Conservation (phyloP, 768 basidiomycete genomes). For the Scleroderma bovista region DNA sequence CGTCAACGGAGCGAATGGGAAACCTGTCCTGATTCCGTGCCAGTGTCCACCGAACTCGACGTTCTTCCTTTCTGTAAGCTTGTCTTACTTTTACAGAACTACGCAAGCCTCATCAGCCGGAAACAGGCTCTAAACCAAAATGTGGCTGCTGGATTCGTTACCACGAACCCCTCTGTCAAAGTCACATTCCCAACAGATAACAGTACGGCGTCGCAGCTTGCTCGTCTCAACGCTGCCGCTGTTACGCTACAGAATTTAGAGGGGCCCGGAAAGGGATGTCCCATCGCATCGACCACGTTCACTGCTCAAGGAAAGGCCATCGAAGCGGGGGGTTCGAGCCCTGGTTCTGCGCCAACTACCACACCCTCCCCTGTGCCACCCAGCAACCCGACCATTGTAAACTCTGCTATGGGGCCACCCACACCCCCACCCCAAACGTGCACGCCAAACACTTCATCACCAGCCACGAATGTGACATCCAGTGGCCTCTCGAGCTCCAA, state of each 20-base stretch:
- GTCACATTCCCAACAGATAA: constrained; percentile 61
- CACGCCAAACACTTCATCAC: not conserved
- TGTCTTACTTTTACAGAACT: constrained; percentile 7
- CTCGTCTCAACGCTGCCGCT: constrained; percentile 53
- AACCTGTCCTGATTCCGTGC: constrained; percentile 58
- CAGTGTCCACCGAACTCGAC: constrained; percentile 54
- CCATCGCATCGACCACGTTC: constrained; percentile 60
- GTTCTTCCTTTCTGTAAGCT: constrained; percentile 45
- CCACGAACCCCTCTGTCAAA: constrained; percentile 56
- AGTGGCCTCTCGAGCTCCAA: not conserved
- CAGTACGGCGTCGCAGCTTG: constrained; percentile 44
- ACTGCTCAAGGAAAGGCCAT: constrained; percentile 31
- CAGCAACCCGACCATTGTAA: not conserved
- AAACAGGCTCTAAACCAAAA: constrained; percentile 43
- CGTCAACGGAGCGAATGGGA: constrained; percentile 49
- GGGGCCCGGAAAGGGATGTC: constrained; percentile 65
- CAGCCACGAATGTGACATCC: constrained; percentile 2
- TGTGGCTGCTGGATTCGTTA: constrained; percentile 54
- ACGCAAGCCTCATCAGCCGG: constrained; percentile 1
- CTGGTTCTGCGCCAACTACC: constrained; percentile 1
- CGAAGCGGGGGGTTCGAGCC: constrained; percentile 8
- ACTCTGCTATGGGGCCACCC: not conserved
- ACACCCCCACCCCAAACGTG: not conserved
- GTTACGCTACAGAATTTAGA: constrained; percentile 71
- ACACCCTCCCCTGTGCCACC: constrained; percentile 1